phyloP scores from a whole-genome alignment of 2,329 filamentous ascomycete genomes.

The Talaromyces sp. region DNA sequence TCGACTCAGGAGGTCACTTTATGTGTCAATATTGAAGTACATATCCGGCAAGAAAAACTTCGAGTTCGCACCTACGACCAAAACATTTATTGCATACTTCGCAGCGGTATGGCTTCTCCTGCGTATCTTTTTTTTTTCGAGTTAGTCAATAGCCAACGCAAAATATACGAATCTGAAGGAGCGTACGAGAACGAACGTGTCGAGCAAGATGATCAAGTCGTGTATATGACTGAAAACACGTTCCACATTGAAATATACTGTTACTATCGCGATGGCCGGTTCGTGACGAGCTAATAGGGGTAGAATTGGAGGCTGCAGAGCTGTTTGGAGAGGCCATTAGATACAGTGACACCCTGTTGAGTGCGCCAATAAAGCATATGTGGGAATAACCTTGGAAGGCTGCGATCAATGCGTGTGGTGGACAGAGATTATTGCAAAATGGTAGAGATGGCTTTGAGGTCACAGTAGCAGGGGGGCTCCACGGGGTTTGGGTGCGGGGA shows the following conservation, averaged over 20 bases:
- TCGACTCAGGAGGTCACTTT: slow-evolving; percentile 23
- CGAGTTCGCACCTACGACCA: slow-evolving; percentile 25
- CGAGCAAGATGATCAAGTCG: not conserved
- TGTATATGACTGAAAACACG: not conserved
- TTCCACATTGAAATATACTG: not conserved
- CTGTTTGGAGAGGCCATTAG: not conserved
- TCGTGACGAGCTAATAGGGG: not conserved
- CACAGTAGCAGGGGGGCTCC: too few relatives aligned
- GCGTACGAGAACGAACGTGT: not conserved
- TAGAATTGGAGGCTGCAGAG: not conserved
- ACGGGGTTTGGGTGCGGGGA: not conserved
- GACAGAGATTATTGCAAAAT: not conserved
- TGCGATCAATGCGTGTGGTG: not conserved
- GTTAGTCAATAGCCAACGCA: not conserved
- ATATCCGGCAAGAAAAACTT: too few relatives aligned
- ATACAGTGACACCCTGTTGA: not conserved
- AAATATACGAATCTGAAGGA: not conserved
- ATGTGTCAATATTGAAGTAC: not conserved
- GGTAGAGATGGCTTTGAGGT: not conserved
- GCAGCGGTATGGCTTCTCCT: slow-evolving; percentile 31
- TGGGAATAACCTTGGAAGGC: not conserved
- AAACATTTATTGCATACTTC: slow-evolving; percentile 30
- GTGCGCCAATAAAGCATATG: not conserved
- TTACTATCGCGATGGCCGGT: not conserved
- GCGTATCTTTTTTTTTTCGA: slow-evolving; percentile 25